Evolutionary conservation across 176 grass and related monocot genomes (phyloP).

Genomic region (Carex parvula): DNA sequence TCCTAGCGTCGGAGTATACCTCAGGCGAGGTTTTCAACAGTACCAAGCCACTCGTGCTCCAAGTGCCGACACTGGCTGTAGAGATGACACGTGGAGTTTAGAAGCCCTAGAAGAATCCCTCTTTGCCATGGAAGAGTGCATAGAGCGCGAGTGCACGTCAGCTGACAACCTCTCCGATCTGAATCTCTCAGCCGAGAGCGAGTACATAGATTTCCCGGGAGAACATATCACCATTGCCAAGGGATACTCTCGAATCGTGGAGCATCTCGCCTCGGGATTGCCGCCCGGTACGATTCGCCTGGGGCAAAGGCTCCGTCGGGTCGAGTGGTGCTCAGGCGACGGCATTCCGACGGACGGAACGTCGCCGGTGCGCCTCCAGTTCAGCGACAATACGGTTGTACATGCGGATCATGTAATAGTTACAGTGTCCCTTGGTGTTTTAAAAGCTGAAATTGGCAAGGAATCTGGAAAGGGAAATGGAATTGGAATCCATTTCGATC

Average conservation of each 20-base stretch:
- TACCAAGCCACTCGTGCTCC: slow-evolving; percentile 37
- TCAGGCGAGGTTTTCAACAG: slow-evolving; percentile 43
- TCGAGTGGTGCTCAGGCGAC: slow-evolving; percentile 49
- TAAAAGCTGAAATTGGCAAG: slow-evolving; percentile 57
- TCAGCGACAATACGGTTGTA: slow-evolving; percentile 27
- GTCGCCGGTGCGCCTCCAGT: slow-evolving; percentile 50
- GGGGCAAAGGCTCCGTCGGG: slow-evolving; percentile 34
- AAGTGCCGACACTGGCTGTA: background rate
- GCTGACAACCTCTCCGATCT: slow-evolving; percentile 59
- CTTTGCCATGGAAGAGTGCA: slow-evolving; percentile 56
- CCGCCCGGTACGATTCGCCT: slow-evolving; percentile 44
- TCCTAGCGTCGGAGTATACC: slow-evolving; percentile 45
- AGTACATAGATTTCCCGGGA: slow-evolving; percentile 85
- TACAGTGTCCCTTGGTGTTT: slow-evolving; percentile 77
- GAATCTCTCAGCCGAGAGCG: slow-evolving; percentile 63
- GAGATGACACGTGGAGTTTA: slow-evolving; percentile 19
- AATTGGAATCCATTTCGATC: slow-evolving; percentile 47
- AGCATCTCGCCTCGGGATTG: slow-evolving; percentile 45
- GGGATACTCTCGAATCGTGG: slow-evolving; percentile 59
- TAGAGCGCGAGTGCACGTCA: slow-evolving; percentile 56
- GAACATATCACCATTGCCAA: slow-evolving; percentile 77
- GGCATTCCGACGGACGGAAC: background rate
- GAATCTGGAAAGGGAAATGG: background rate
- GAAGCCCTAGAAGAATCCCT: slow-evolving; percentile 60
- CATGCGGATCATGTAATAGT: slow-evolving; percentile 65